phyloP scores from a whole-genome alignment of 1,284 basidiomycete genomes.

The Crepidotus sp. region DNA sequence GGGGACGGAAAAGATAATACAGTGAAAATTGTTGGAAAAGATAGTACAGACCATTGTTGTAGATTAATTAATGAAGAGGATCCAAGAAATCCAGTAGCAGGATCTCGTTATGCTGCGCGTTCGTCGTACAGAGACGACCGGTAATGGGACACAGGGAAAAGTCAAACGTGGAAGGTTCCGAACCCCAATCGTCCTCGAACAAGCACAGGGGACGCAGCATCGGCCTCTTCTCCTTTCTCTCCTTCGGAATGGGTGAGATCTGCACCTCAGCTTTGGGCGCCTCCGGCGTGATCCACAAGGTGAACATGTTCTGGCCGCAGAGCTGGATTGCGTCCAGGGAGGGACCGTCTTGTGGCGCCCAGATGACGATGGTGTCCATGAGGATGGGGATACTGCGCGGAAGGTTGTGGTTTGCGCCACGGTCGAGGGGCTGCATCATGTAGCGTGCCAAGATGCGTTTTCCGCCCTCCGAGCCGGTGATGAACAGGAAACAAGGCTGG shows the following conservation, averaged over 20 bases:
- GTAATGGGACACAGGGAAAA: slow-evolving; percentile 1
- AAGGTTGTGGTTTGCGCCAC: not conserved
- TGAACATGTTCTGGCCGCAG: not conserved
- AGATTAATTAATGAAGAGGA: not conserved
- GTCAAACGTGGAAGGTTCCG: not conserved
- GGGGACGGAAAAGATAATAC: too few relatives aligned
- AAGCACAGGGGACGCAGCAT: not conserved
- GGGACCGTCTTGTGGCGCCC: not conserved
- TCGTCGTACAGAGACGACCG: slow-evolving; percentile 4
- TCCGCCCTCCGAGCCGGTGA: not conserved
- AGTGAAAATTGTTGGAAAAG: too few relatives aligned
- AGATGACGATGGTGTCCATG: not conserved
- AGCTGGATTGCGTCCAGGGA: not conserved
- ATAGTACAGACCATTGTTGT: too few relatives aligned
- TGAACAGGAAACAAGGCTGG: slow-evolving; percentile 1
- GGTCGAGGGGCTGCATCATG: slow-evolving; percentile 3
- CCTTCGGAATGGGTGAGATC: not conserved
- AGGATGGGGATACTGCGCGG: slow-evolving; percentile 5
- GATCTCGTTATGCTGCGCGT: slow-evolving; percentile 1
- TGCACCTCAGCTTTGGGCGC: not conserved
- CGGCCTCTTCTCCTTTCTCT: not conserved
- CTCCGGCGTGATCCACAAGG: not conserved
- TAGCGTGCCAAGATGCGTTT: slow-evolving; percentile 4
- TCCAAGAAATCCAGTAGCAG: slow-evolving; percentile 2
- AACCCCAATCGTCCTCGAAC: not conserved